Conservation (phyloP, 2,329 filamentous ascomycete species). For the Cercospora sojina region DNA sequence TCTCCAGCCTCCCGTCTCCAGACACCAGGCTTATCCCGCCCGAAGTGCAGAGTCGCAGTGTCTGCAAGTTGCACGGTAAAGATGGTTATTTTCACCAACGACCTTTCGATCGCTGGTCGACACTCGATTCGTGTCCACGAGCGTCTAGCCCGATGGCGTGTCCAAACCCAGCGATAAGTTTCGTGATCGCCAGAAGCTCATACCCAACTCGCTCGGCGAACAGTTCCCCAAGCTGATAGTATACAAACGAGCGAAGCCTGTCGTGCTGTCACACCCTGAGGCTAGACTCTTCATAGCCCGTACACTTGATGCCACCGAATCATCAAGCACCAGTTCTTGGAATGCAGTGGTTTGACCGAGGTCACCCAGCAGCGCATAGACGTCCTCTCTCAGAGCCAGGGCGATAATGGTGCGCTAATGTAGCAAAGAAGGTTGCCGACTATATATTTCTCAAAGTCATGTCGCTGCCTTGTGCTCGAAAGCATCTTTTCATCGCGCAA, state of each 20-base stretch:
- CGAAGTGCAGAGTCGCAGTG: no score
- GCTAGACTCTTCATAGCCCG: neutral
- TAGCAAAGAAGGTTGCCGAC: neutral
- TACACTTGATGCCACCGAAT: neutral
- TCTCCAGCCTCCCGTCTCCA: neutral
- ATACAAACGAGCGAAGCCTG: neutral
- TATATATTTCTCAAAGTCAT: neutral
- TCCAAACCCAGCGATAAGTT: neutral
- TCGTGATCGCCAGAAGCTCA: neutral
- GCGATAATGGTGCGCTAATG: neutral
- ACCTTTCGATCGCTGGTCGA: neutral
- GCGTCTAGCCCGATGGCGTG: neutral
- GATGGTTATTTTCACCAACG: neutral
- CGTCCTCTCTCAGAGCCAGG: neutral
- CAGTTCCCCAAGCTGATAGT: neutral
- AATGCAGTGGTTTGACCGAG: neutral
- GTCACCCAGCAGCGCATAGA: neutral
- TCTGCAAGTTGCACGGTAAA: neutral
- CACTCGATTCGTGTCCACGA: neutral
- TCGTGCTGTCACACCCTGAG: neutral
- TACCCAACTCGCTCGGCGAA: neutral
- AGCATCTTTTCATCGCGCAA: neutral
- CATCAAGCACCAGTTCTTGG: neutral
- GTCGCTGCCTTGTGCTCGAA: neutral
- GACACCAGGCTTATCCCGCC: neutral